Evolutionary conservation across 306 rosid genomes (phyloP).

Genomic region (Malus sylvestris): DNA sequence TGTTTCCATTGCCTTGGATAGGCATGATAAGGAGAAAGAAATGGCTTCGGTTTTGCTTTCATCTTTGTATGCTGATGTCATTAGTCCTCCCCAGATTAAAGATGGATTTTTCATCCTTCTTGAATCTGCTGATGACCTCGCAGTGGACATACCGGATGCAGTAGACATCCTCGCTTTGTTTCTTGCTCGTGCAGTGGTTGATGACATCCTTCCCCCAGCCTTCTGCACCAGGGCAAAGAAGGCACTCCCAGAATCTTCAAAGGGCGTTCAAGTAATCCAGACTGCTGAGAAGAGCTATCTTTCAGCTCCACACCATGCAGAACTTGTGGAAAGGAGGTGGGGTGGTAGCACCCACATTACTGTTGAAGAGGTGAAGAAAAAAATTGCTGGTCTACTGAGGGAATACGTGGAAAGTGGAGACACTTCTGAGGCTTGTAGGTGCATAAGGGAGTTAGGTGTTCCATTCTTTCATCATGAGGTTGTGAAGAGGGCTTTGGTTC

Average conservation of each 20-base stretch:
- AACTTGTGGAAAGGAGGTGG: conserved; percentile 92
- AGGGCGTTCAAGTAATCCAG: conserved; percentile 74
- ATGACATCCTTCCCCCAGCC: conserved; percentile 96
- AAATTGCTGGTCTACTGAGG: conserved; percentile 67
- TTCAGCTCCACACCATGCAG: conserved; percentile 99
- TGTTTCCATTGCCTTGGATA: conserved; percentile 91
- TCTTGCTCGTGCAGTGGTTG: conserved; percentile 96
- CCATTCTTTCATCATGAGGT: conserved; percentile 97
- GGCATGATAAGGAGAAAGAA: conserved; percentile 97
- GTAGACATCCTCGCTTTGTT: conserved; percentile 91
- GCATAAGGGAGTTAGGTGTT: conserved; percentile 88
- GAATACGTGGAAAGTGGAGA: conserved; percentile 85
- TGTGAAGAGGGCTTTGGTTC: conserved; percentile 82
- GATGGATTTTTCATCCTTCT: conserved; percentile 91
- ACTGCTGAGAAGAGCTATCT: conserved; percentile 93
- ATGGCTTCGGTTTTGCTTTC: conserved; percentile 97
- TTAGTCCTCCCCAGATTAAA: conserved; percentile 79
- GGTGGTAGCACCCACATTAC: conserved; percentile 98
- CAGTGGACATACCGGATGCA: conserved; percentile 87
- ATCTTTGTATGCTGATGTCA: conserved; percentile 89
- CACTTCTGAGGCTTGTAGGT: conserved; percentile 84
- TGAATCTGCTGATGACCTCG: conserved; percentile 97
- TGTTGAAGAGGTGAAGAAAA: conserved; percentile 91
- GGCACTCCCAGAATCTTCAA: conserved; percentile 82
- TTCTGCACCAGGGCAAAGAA: conserved; percentile 75